Conservation (phyloP, 2,329 filamentous ascomycete species). For the Diatrype stigma region DNA sequence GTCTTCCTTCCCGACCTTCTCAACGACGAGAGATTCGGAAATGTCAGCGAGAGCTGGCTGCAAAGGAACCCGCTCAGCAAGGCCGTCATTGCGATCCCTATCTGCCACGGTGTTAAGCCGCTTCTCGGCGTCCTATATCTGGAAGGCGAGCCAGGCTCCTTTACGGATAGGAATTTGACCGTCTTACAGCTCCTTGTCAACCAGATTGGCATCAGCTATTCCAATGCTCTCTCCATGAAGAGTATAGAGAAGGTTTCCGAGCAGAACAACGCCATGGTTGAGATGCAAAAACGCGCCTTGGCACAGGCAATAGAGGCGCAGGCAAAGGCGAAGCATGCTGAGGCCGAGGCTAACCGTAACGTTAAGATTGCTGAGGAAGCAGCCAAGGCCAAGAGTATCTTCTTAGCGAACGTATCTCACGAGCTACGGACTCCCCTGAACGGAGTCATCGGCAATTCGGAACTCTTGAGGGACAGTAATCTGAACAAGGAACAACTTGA, state of each 20-base stretch:
- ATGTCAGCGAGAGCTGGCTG: slow-evolving; percentile 66
- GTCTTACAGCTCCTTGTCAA: slow-evolving; percentile 70
- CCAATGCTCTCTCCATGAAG: slow-evolving; percentile 63
- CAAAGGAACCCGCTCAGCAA: slow-evolving; percentile 65
- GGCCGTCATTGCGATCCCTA: slow-evolving; percentile 76
- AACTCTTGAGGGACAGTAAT: slow-evolving; percentile 72
- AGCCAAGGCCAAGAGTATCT: slow-evolving; percentile 78
- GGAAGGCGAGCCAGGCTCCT: slow-evolving; percentile 69
- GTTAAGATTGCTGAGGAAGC: slow-evolving; percentile 80
- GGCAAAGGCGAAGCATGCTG: slow-evolving; percentile 70
- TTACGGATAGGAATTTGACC: slow-evolving; percentile 68
- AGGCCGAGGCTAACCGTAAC: slow-evolving; percentile 72
- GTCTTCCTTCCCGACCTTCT: slow-evolving; percentile 72
- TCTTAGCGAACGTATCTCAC: slow-evolving; percentile 75
- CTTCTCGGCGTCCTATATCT: slow-evolving; percentile 73
- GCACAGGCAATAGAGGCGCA: slow-evolving; percentile 69
- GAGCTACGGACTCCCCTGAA: slow-evolving; percentile 80
- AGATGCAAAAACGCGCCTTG: slow-evolving; percentile 69
- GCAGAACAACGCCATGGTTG: slow-evolving; percentile 73
- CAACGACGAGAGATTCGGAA: slow-evolving; percentile 73
- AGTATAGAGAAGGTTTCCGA: slow-evolving; percentile 73
- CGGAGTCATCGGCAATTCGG: slow-evolving; percentile 84
- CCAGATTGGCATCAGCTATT: slow-evolving; percentile 71
- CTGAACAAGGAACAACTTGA: slow-evolving; percentile 75
- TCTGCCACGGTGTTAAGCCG: slow-evolving; percentile 66